Evolutionary conservation across 75 land plant genomes (phyloP).

Genomic region (Azolla pinnata): DNA sequence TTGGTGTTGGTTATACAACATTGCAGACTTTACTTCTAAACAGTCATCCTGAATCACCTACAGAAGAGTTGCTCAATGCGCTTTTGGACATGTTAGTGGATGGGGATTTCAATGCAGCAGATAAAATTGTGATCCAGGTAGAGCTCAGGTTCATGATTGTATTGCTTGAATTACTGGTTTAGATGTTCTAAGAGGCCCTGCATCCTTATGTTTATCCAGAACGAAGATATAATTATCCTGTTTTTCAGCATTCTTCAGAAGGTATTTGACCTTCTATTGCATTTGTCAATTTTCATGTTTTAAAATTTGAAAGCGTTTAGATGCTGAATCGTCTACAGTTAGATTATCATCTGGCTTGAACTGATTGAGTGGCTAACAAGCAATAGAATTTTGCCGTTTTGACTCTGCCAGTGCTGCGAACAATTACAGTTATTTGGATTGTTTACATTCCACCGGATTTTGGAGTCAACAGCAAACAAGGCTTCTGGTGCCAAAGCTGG

Average conservation of each 20-base stretch:
- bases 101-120: conserved; percentile 50
- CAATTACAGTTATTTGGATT: conserved; percentile 55
- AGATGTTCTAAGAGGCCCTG: background rate
- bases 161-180: too few species aligned
- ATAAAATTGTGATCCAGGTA: conserved; percentile 66
- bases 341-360: too few species aligned
- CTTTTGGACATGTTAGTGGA: conserved; percentile 92
- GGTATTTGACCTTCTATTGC: too few species aligned
- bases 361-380: too few species aligned
- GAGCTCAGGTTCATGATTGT: too few species aligned
- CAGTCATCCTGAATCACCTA: conserved; percentile 63
- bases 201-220: conserved; percentile 34
- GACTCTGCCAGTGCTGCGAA: conserved; percentile 50
- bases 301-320: too few species aligned
- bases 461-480: conserved; percentile 71
- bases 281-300: too few species aligned
- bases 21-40: conserved; percentile 73
- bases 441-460: conserved; percentile 45
- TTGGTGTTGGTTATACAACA: conserved; percentile 75
- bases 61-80: conserved; percentile 49
- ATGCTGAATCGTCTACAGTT: too few species aligned
- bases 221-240: conserved; percentile 84
- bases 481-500: conserved; percentile 86
- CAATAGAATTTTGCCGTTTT: background rate
- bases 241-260: conserved; percentile 60